A percentile compares a stretch with the other conserved stretches of the same genome.
These are phyloP conservation scores for Cardamine chenopodiifolia DNA, from an alignment of 345 rosid species.

Conservation along the genomic window DNA sequence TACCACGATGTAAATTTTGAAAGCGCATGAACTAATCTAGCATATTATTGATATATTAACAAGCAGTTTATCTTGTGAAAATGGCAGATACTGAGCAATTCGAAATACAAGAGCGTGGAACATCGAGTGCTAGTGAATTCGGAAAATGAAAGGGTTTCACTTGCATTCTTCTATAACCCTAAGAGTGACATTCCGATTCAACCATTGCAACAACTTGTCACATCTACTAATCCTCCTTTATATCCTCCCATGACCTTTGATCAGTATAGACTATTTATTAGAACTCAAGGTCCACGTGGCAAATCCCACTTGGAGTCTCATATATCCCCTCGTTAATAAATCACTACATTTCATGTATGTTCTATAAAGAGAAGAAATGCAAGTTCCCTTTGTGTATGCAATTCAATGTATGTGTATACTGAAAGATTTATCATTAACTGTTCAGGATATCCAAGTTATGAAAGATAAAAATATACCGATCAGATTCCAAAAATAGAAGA, in stretches of 20 bases:
- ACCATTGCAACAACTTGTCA: slow-evolving; percentile 68
- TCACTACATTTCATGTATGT: neutral
- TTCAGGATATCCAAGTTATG: slow-evolving; percentile 1
- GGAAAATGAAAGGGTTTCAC: slow-evolving; percentile 57
- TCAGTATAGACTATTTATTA: slow-evolving; percentile 70
- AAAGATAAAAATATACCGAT: no score
- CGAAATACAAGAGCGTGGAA: slow-evolving; percentile 81
- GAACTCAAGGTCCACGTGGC: slow-evolving; percentile 76
- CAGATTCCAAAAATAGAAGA: no score
- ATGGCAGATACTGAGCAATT: slow-evolving; percentile 79
- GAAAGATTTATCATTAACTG: neutral
- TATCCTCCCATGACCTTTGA: slow-evolving; percentile 82
- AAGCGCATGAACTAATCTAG: neutral
- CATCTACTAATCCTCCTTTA: slow-evolving; percentile 49
- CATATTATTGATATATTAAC: neutral
- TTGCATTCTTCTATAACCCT: slow-evolving; percentile 93
- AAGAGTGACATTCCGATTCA: slow-evolving; percentile 71
- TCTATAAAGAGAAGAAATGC: slow-evolving; percentile 5
- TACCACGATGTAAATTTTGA: neutral
- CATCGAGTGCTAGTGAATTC: slow-evolving; percentile 84
- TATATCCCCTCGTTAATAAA: slow-evolving; percentile 28
- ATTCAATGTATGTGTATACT: neutral
- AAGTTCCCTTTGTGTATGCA: slow-evolving; percentile 14
- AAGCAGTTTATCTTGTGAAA: neutral
- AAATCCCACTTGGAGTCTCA: slow-evolving; percentile 78